Evolutionary conservation across 2,329 filamentous ascomycete genomes (phyloP), one percentile per base, ranked within the genome.

Genomic region (Sclerotinia subarctica): DNA sequence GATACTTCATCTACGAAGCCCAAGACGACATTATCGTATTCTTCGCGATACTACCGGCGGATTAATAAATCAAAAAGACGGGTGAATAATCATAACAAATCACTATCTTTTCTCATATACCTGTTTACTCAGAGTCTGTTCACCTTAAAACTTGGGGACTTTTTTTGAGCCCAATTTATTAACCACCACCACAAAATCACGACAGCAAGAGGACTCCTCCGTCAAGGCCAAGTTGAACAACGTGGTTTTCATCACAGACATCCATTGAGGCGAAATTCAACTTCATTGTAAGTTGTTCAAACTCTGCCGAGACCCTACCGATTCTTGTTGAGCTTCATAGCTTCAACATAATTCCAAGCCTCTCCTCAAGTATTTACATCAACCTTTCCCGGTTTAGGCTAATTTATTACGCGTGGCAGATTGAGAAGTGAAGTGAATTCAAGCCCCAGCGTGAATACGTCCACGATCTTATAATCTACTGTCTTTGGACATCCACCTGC

Each of bases 401-500:
- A 62, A 67, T 53, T 21, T 35, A n/a, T 57, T 17, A 67, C 35
- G 47, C 65, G 47, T 42, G 21, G 24, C 24, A 67, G 56, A 53
- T 17, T 35, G 29, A 54, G 47, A 67, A 62, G 65, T 67, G 65
- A 67, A 62, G 65, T 67, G 65, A 62, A 67, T 67, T 42, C 53
- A 49, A 59, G 47, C 46, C 47, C 38, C 54, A 32, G n/a, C 46
- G 32, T 67, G n/a, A 46, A 67, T 47, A 26, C 35, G 32, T 53
- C 49, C 54, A 59, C 51, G 51, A 49, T 24, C 26, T 52, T 24
- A 24, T 44, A 62, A 29, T 26, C 51, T 21, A 13, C 59, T 13
- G 19, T 53, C 56, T 59, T 67, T 54, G 66, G 65, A 67, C 62
- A 51, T 59, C 63, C 53, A 68, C 62, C 65, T 65, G 73, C 71